Base-by-base conservation (phyloP, 2,329 filamentous ascomycete genomes). In the Arthrobotrys iridis region DNA sequence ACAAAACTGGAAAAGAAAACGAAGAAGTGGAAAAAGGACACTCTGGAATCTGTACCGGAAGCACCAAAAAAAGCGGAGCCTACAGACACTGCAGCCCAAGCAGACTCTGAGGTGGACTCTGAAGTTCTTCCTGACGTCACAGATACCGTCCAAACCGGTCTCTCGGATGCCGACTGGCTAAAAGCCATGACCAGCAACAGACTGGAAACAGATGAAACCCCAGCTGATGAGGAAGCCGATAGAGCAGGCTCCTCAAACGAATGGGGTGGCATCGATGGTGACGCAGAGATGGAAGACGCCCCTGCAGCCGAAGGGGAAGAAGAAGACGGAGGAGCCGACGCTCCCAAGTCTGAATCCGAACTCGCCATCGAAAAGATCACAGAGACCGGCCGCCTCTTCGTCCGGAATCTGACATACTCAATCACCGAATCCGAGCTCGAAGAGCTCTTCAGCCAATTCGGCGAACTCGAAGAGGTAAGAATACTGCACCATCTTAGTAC, bases 351-450 rank as follows among this genome's bases (percentile, higher is more conserved):
- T 5, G 78, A 79, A 58, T 58, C 43, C 11, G 82, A 84, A 6
- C 81, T 83, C 6, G 81, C 81, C 71, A 82, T 89, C 60, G 86
- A 89, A 55, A 86, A 87, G 58, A 90, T 97, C 74, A 87, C 86
- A 66, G 85, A 88, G 66, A 96, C 90, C 50, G 89, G 89, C 73
- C 88, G 95, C 77, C 84, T 99, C 0, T 99, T 97, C 82, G 85
- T 97, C 24, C 88, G 95, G 59, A 99, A 99, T 81, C 85, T 99
- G 45, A 88, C 93, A 10, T 99, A 95, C 81, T 88, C 88, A 76
- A 88, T 90, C 15, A 91, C 88, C 0, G 90, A 95, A 80, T 88
- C 91, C 48, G 92, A 97, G 78, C 84, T 99, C 3, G 87, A 89
- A 71, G 84, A 87, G 24, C 84, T 90, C 52, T 97, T 98, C 80